These are phyloP conservation scores for Bacterosira constricta DNA, from an alignment of 108 stramenopile genomes.

Conservation along the genomic window DNA sequence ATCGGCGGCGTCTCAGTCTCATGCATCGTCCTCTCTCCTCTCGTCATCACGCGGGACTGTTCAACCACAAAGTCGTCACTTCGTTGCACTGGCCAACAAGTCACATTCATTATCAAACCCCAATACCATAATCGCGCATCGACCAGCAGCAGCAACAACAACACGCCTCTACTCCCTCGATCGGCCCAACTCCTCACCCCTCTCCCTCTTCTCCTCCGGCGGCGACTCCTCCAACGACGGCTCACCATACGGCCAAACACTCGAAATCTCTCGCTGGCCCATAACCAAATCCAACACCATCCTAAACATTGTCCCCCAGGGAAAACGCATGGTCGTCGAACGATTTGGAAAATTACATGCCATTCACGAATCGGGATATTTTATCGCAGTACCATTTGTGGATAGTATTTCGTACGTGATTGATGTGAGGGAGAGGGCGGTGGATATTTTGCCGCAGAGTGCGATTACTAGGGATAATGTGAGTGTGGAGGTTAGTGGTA, in stretches of 20 bases:
- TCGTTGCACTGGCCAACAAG: conserved; percentile 11
- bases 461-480: conserved; percentile 99
- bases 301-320: conserved; percentile 94
- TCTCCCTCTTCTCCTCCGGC: conserved; percentile 13
- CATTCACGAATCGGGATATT: conserved; percentile 91
- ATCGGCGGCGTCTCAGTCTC: not conserved
- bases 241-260: conserved; percentile 49
- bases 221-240: conserved; percentile 28
- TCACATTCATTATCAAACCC: conserved; percentile 1
- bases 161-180: conserved; percentile 46
- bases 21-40: not conserved
- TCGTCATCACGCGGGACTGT: not conserved
- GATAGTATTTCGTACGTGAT: conserved; percentile 94
- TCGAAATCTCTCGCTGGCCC: conserved; percentile 75
- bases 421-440: conserved; percentile 93
- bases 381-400: conserved; percentile 92
- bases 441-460: conserved; percentile 91
- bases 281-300: conserved; percentile 85
- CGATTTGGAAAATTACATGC: conserved; percentile 89
- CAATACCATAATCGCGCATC: not conserved
- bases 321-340: conserved; percentile 93
- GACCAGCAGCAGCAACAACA: not conserved
- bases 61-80: not conserved
- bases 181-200: conserved; percentile 29
- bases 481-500: conserved; percentile 95